Conservation (phyloP, 2,329 filamentous ascomycete genomes). For the Metarhizium rileyi region DNA sequence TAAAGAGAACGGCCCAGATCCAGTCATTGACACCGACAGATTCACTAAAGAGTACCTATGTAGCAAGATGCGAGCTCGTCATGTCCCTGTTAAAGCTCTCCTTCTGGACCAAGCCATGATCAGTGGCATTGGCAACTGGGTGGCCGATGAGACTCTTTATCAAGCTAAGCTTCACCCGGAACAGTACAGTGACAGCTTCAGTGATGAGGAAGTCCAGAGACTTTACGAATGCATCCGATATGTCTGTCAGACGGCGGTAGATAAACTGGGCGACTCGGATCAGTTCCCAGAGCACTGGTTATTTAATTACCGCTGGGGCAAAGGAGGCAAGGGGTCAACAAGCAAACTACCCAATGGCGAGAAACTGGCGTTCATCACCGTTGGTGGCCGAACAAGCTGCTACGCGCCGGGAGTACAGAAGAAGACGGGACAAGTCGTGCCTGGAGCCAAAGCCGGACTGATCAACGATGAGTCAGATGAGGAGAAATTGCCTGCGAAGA, state of each 20-base stretch:
- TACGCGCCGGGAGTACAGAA: slow-evolving; percentile 80
- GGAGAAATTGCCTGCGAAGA: slow-evolving; percentile 12
- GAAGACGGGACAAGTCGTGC: slow-evolving; percentile 46
- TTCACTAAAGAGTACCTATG: slow-evolving; percentile 69
- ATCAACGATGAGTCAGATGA: slow-evolving; percentile 19
- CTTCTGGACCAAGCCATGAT: slow-evolving; percentile 82
- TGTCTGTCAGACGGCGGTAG: slow-evolving; percentile 72
- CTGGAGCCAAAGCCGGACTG: slow-evolving; percentile 34
- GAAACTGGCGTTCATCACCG: slow-evolving; percentile 76
- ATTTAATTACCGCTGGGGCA: slow-evolving; percentile 82
- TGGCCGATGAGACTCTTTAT: slow-evolving; percentile 88
- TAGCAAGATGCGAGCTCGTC: slow-evolving; percentile 62
- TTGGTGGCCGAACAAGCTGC: slow-evolving; percentile 85
- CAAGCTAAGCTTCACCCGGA: slow-evolving; percentile 85
- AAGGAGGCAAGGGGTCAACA: slow-evolving; percentile 65
- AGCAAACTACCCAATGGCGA: slow-evolving; percentile 71
- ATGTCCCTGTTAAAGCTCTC: slow-evolving; percentile 80
- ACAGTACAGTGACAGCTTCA: slow-evolving; percentile 80
- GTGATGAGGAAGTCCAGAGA: slow-evolving; percentile 56
- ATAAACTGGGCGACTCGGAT: slow-evolving; percentile 69
- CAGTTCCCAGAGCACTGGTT: slow-evolving; percentile 82
- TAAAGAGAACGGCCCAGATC: slow-evolving; percentile 89
- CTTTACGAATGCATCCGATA: slow-evolving; percentile 66
- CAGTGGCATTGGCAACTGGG: slow-evolving; percentile 94
- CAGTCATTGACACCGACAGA: slow-evolving; percentile 68